Conservation (phyloP, 345 rosid genomes). For the Hibiscus trionum region DNA sequence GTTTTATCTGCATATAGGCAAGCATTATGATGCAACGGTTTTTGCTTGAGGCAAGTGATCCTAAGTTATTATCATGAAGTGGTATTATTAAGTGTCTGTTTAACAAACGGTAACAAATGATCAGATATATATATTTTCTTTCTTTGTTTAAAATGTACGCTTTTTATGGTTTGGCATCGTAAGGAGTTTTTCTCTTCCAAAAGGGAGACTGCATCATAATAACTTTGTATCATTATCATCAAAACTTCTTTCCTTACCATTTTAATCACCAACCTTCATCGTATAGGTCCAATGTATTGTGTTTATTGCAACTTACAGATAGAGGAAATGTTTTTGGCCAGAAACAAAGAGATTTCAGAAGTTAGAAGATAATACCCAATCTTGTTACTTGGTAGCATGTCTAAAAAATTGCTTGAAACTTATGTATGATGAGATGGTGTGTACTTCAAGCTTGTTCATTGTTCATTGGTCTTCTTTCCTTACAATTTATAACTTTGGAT, state of each 20-base stretch:
- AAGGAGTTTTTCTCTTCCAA: no score
- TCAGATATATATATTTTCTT: not conserved
- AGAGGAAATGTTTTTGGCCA: not conserved
- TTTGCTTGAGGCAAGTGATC: not conserved
- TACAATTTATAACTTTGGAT: not conserved
- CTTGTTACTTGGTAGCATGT: not conserved
- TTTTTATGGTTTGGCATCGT: not conserved
- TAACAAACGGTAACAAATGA: not conserved
- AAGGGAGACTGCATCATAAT: not conserved
- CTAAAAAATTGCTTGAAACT: not conserved
- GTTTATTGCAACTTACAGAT: not conserved
- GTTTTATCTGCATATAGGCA: not conserved
- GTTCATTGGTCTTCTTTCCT: not conserved
- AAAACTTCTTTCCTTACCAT: not conserved
- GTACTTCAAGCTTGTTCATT: not conserved
- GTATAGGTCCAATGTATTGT: not conserved
- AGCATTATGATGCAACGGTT: not conserved
- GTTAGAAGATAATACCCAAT: not conserved
- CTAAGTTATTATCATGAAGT: not conserved
- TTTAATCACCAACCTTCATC: not conserved
- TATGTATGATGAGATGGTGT: slow-evolving; percentile 2
- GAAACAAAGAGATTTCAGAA: not conserved
- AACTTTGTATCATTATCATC: not conserved
- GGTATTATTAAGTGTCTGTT: not conserved
- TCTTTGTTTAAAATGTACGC: not conserved